Conservation (phyloP, 164 flowering plant species). For the Saururus chinensis region DNA sequence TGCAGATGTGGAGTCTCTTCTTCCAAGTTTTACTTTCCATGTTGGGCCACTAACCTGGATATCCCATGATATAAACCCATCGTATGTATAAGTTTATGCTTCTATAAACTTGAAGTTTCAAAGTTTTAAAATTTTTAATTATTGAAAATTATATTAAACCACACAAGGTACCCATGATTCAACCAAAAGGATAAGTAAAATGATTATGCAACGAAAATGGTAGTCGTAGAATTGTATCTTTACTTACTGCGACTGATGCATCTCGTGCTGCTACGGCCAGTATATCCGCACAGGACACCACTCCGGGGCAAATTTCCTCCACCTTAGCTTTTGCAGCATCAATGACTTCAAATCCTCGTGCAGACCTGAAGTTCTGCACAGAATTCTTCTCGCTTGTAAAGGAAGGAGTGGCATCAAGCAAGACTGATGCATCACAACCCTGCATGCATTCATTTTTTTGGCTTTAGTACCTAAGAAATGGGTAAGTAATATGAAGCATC, state of each 20-base stretch:
- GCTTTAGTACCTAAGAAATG: too few species aligned
- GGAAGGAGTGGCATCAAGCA: slow-evolving; percentile 20
- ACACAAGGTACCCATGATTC: neutral
- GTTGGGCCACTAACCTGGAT: neutral
- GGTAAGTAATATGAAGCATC: too few species aligned
- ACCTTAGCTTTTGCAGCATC: slow-evolving; percentile 24
- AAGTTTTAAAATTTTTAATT: too few species aligned
- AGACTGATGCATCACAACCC: slow-evolving; percentile 34
- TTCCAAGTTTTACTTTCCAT: slow-evolving; percentile 15
- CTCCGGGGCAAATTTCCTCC: slow-evolving; percentile 17
- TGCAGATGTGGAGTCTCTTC: slow-evolving; percentile 14
- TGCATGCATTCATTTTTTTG: neutral
- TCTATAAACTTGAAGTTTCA: too few species aligned
- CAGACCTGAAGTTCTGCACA: slow-evolving; percentile 15
- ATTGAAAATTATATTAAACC: too few species aligned
- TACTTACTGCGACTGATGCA: slow-evolving; percentile 11
- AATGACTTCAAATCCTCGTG: slow-evolving; percentile 24
- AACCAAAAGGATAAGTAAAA: too few species aligned
- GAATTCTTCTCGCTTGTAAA: slow-evolving; percentile 25
- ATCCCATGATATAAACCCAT: too few species aligned
- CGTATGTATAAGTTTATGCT: too few species aligned
- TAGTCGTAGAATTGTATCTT: too few species aligned
- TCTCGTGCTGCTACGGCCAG: slow-evolving; percentile 18
- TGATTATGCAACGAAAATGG: too few species aligned
- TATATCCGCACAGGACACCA: slow-evolving; percentile 33